Evolutionary conservation across 495 filamentous ascomycete species (phyloP), one percentile per base, ranked within the genome.

Genomic region (Geopyxis carbonaria): DNA sequence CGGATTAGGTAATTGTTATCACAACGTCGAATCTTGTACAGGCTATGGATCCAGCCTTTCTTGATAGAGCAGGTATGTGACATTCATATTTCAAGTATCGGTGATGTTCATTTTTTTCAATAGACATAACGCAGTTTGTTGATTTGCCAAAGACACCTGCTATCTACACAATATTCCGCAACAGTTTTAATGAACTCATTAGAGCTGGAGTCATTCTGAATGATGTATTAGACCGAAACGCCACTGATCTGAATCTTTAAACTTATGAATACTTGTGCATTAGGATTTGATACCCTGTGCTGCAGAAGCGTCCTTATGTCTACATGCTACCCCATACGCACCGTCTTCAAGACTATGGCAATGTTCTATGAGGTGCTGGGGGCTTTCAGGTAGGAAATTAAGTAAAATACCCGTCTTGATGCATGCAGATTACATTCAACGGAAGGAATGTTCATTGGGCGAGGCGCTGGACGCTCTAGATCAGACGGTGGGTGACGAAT

Each of bases 101-200:
- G n/a, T n/a, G n/a, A n/a, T n/a, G n/a, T n/a, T n/a, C n/a, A n/a
- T n/a, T n/a, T n/a, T n/a, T n/a, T n/a, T n/a, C n/a, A n/a, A 28
- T 5, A 31, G 65, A 70, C 43, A 59, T 69, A 34, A 68, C 67
- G 40, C 62, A 71, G 31, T 53, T 56, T 32, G 58, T 73, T 34
- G 59, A 61, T 13, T 43, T 48, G 5, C 60, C 70, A 21, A 47
- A 47, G 19, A 35, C 45, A 0, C 43, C 45, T 20, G 59, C 59
- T 14, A 56, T 60, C 22, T 73, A 73, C 48, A 61, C 59, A 22
- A 73, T 73, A 25, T 59, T 69, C 28, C 62, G 65, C 31, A 60
- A 57, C 6, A 62, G 61, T 31, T 43, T 70, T 14, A 60, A 67
- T 42, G 64, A 70, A 38, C 51, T 73, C 22, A 61, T 62, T 27